Evolutionary conservation across 257 asterid genomes (phyloP).

Genomic region (Solanum paucissectum): DNA sequence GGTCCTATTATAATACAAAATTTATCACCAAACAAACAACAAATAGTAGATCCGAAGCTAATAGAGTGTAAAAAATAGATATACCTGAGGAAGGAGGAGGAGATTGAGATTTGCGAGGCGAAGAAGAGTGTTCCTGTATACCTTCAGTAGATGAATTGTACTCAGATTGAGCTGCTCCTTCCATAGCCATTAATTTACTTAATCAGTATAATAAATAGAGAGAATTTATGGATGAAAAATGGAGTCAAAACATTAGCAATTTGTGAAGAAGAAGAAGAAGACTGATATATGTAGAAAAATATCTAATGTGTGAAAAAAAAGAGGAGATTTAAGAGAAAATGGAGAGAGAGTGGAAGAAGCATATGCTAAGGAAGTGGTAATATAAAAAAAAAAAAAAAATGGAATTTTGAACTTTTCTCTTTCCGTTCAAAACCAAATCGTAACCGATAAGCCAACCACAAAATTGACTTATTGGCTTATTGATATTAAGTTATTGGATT

Average conservation of each 20-base stretch:
- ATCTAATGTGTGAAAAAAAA: not conserved
- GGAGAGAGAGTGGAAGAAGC: not conserved
- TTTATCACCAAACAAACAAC: not conserved
- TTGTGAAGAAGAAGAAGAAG: not conserved
- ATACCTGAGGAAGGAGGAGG: not conserved
- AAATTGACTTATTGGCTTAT: too few relatives aligned
- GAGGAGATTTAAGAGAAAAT: not conserved
- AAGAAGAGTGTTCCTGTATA: not conserved
- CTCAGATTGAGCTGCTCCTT: not conserved
- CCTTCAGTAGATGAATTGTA: not conserved
- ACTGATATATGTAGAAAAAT: not conserved
- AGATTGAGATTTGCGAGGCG: not conserved
- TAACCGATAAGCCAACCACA: not conserved
- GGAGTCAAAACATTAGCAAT: not conserved
- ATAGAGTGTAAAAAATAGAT: not conserved
- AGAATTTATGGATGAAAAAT: not conserved
- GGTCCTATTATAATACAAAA: not conserved
- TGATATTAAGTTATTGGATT: too few relatives aligned
- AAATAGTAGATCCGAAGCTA: not conserved
- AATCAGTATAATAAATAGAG: not conserved
- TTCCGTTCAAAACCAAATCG: not conserved
- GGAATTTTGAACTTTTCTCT: not conserved
- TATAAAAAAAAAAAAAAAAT: not conserved
- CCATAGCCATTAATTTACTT: not conserved
- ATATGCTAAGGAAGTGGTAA: not conserved